Evolutionary conservation across 495 filamentous ascomycete species (phyloP), one percentile per base, ranked within the genome.

Genomic region (Hyaloscypha bicolor): DNA sequence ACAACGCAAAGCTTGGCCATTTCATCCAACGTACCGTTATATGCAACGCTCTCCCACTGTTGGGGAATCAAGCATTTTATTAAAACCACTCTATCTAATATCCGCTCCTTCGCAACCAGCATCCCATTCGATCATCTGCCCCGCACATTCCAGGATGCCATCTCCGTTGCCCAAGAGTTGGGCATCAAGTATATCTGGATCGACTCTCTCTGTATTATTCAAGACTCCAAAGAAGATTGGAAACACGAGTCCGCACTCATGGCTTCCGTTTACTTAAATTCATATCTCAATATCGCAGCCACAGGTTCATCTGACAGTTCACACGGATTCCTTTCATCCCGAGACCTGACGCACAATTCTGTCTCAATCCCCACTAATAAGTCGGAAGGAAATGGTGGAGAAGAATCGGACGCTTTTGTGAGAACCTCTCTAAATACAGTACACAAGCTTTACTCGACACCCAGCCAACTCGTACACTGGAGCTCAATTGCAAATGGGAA

Each of bases 141-240:
- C 11, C 11, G 25, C 9, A 66, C 42, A 19, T 68, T 68, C 48
- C 66, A 53, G 21, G 66, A 68, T 51, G 66, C 66, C 48, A 58
- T 57, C 32, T n/a, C 14, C 53, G 30, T 68, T 19, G 32, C 61
- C 9, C 48, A 39, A n/a, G 19, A n/a, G 16, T 29, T 68, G 22
- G 52, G 37, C 33, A 56, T 68, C 35, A 12, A 35, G 12, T 68
- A n/a, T n/a, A n/a, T n/a, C n/a, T n/a, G n/a, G n/a, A n/a, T n/a
- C n/a, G n/a, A n/a, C n/a, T n/a, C n/a, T n/a, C n/a, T n/a, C n/a
- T n/a, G n/a, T n/a, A n/a, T n/a, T n/a, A n/a, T n/a, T n/a, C n/a
- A n/a, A n/a, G n/a, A n/a, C n/a, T n/a, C n/a, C n/a, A n/a, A n/a
- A n/a, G n/a, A n/a, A n/a, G n/a, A n/a, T n/a, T n/a, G n/a, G n/a